Evolutionary conservation across 805 yeast species (phyloP).

Genomic region (Monosporozyma aerobia): DNA sequence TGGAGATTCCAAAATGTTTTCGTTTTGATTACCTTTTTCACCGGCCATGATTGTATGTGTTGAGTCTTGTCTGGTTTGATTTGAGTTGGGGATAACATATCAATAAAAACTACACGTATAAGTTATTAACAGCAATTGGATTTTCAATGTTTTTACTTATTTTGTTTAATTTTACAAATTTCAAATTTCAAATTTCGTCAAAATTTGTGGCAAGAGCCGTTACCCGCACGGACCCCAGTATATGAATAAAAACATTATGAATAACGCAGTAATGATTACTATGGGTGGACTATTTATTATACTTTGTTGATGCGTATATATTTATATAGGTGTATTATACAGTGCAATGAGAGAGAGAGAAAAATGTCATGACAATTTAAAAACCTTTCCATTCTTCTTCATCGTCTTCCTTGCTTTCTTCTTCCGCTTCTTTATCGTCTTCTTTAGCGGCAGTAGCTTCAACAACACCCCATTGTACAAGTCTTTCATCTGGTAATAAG

Average conservation of each 20-base stretch:
- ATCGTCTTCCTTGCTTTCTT: conserved; percentile 22
- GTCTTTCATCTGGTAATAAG: conserved; percentile 53
- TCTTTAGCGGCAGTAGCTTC: conserved; percentile 20
- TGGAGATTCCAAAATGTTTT: conserved; percentile 77
- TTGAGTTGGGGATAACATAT: too few relatives aligned
- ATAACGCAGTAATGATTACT: background rate
- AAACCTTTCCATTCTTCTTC: conserved; percentile 39
- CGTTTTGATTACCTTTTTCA: conserved; percentile 32
- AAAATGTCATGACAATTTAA: conserved; percentile 3
- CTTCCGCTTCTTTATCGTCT: conserved; percentile 17
- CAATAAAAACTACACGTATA: background rate
- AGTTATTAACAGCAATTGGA: background rate
- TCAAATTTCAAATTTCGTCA: background rate
- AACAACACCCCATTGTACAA: conserved; percentile 53
- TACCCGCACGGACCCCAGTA: background rate
- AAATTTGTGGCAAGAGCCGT: background rate
- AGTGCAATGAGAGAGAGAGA: background rate
- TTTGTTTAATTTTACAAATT: background rate
- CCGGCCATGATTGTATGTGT: conserved; percentile 14
- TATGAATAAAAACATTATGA: too few relatives aligned
- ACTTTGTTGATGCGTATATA: background rate
- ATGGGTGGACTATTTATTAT: background rate
- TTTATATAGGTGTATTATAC: background rate
- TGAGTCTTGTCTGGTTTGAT: background rate
- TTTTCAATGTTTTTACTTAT: background rate